phyloP scores from a whole-genome alignment of 495 filamentous ascomycete species.

The Daldinia bambusicola region DNA sequence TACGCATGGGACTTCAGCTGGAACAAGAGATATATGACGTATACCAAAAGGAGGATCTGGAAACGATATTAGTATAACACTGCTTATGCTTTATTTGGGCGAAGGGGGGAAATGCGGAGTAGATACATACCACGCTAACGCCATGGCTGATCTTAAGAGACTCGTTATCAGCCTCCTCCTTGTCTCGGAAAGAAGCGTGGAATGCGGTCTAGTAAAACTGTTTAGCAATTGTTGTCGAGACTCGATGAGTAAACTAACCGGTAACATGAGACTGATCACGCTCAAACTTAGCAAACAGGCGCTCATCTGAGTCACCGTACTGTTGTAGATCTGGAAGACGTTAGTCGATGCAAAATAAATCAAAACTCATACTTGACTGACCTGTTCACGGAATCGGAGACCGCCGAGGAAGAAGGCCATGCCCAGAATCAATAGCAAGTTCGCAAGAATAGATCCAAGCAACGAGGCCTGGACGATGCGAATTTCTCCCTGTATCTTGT shows the following conservation, averaged over 20 bases:
- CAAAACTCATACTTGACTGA: conserved; percentile 43
- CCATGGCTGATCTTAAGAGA: conserved; percentile 88
- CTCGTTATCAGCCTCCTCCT: conserved; percentile 66
- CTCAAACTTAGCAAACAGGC: conserved; percentile 89
- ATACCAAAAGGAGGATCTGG: conserved; percentile 80
- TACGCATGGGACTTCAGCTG: conserved; percentile 93
- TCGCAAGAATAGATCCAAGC: conserved; percentile 87
- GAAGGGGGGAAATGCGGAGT: neutral
- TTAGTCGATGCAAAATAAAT: conserved; percentile 29
- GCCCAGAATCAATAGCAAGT: conserved; percentile 86
- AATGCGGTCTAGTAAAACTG: conserved; percentile 66
- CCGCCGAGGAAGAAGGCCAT: conserved; percentile 91
- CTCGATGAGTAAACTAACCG: conserved; percentile 37
- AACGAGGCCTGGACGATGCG: conserved; percentile 89
- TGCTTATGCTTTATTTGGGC: too few relatives aligned
- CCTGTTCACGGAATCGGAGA: conserved; percentile 87
- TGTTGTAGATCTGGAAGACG: conserved; percentile 82
- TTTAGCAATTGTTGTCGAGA: neutral
- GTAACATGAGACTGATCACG: conserved; percentile 76
- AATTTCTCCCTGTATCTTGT: conserved; percentile 74
- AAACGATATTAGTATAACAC: conserved; percentile 15
- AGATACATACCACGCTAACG: conserved; percentile 78
- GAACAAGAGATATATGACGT: conserved; percentile 86
- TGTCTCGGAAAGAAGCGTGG: conserved; percentile 39
- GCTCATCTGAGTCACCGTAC: conserved; percentile 94